A percentile compares a stretch with the other conserved stretches of the same genome.
phyloP scores from a whole-genome alignment of 1,284 basidiomycete species.

The Schizophyllum amplum region DNA sequence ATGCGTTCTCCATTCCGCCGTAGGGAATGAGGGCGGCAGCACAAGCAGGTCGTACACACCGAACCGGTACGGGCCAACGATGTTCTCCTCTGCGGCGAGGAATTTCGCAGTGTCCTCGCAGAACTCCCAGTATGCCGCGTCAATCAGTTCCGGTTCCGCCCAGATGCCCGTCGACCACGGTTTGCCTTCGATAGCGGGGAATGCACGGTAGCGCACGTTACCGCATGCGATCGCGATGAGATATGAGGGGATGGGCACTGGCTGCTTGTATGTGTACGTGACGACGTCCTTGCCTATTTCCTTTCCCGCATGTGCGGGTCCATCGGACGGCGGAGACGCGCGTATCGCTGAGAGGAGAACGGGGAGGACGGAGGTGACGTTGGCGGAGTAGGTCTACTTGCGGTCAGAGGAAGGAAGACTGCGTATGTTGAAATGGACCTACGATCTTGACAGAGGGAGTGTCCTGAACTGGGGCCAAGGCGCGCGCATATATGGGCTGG shows the following conservation, averaged over 20 bases:
- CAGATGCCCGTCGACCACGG: constrained; percentile 80
- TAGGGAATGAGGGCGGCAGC: constrained; percentile 94
- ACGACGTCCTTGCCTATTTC: constrained; percentile 63
- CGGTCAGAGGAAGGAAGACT: background rate
- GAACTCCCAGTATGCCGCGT: constrained; percentile 83
- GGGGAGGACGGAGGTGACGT: constrained; percentile 69
- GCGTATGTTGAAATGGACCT: constrained; percentile 17
- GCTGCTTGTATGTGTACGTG: constrained; percentile 66
- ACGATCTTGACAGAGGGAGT: constrained; percentile 72
- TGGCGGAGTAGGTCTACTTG: constrained; percentile 67
- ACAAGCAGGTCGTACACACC: constrained; percentile 89
- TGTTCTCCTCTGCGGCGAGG: constrained; percentile 67
- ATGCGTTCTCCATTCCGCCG: constrained; percentile 85
- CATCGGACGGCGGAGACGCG: constrained; percentile 63
- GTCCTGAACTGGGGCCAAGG: constrained; percentile 76
- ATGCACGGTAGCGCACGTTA: constrained; percentile 69
- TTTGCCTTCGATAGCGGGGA: constrained; percentile 52
- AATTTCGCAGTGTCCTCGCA: constrained; percentile 77
- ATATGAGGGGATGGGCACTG: constrained; percentile 80
- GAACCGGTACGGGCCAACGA: constrained; percentile 76
- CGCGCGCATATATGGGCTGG: constrained; percentile 86
- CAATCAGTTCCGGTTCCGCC: constrained; percentile 82
- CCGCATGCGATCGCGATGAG: constrained; percentile 84
- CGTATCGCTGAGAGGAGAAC: constrained; percentile 81
- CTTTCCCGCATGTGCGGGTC: constrained; percentile 58